Evolutionary conservation across 768 basidiomycete species (phyloP).

Genomic region (Cyathus striatus): DNA sequence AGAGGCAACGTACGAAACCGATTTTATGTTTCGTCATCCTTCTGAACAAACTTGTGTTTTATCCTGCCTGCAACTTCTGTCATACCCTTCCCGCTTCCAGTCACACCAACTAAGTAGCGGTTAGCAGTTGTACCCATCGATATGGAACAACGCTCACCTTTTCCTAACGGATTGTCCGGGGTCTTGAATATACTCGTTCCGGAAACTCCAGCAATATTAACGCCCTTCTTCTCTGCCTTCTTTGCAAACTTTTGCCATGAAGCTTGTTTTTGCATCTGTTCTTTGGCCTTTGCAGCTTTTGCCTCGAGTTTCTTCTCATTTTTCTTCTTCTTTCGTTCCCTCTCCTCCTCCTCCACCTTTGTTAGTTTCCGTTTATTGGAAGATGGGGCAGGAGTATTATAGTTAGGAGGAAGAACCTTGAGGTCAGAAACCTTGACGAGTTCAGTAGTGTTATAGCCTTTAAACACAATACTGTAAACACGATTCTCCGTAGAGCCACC

Average conservation of each 20-base stretch:
- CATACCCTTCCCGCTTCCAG: slow-evolving; percentile 87
- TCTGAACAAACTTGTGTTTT: slow-evolving; percentile 70
- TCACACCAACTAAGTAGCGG: slow-evolving; percentile 70
- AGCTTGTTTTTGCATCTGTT: slow-evolving; percentile 77
- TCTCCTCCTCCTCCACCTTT: slow-evolving; percentile 81
- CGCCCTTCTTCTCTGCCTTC: slow-evolving; percentile 90
- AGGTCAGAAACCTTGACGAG: slow-evolving; percentile 69
- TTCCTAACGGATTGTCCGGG: slow-evolving; percentile 85
- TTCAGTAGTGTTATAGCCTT: slow-evolving; percentile 89
- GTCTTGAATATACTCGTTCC: slow-evolving; percentile 95
- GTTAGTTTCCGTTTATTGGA: slow-evolving; percentile 73
- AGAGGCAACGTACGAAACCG: not conserved
- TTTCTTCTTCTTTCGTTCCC: slow-evolving; percentile 89
- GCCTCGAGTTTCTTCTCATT: slow-evolving; percentile 90
- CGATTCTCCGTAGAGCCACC: slow-evolving; percentile 79
- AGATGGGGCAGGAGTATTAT: slow-evolving; percentile 37
- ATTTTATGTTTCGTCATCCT: slow-evolving; percentile 39
- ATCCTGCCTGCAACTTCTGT: slow-evolving; percentile 61
- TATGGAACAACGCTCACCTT: slow-evolving; percentile 46
- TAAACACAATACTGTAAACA: slow-evolving; percentile 87
- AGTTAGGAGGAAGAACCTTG: slow-evolving; percentile 61
- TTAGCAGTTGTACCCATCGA: slow-evolving; percentile 8
- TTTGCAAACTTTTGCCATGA: slow-evolving; percentile 95
- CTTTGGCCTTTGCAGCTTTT: slow-evolving; percentile 82
- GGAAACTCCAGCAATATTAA: slow-evolving; percentile 81